These are phyloP conservation scores for Sanghuangporus sanghuang DNA, from an alignment of 1,284 basidiomycete genomes.

Conservation along the genomic window DNA sequence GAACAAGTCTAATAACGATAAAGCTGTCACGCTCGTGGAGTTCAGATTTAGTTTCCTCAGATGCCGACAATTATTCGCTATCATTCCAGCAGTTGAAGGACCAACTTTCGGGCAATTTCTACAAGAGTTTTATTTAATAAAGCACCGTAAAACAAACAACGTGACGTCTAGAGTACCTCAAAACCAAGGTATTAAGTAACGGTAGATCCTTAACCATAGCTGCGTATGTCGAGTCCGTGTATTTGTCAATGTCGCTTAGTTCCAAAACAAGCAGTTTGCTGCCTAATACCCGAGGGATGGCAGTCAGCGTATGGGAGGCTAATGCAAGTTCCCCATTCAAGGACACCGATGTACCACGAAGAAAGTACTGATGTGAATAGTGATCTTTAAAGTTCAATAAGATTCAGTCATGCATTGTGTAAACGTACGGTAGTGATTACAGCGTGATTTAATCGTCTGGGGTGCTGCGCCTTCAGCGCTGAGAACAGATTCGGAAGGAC, in stretches of 20 bases:
- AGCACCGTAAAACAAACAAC: background rate
- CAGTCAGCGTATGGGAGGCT: conserved; percentile 42
- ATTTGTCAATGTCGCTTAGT: conserved; percentile 46
- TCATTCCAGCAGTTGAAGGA: conserved; percentile 39
- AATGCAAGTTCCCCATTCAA: conserved; percentile 51
- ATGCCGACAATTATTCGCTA: conserved; percentile 37
- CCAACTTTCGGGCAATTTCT: conserved; percentile 60
- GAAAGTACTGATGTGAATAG: conserved; percentile 41
- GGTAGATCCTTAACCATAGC: conserved; percentile 41
- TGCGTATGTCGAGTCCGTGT: conserved; percentile 48
- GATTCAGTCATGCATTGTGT: background rate
- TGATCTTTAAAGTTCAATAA: background rate
- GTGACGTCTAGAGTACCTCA: conserved; percentile 39
- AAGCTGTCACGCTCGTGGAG: conserved; percentile 51
- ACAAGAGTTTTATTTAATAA: background rate
- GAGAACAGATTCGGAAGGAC: conserved; percentile 46
- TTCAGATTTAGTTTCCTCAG: conserved; percentile 52
- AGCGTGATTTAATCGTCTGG: conserved; percentile 45
- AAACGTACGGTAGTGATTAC: conserved; percentile 48
- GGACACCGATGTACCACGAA: conserved; percentile 47
- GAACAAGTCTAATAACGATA: conserved; percentile 42
- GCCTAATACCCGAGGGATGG: conserved; percentile 34
- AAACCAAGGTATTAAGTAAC: conserved; percentile 39
- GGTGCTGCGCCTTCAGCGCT: conserved; percentile 42
- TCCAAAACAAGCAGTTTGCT: conserved; percentile 41